These are phyloP conservation scores for Salvia rosmarinus DNA, from an alignment of 257 asterid species.

Conservation along the genomic window DNA sequence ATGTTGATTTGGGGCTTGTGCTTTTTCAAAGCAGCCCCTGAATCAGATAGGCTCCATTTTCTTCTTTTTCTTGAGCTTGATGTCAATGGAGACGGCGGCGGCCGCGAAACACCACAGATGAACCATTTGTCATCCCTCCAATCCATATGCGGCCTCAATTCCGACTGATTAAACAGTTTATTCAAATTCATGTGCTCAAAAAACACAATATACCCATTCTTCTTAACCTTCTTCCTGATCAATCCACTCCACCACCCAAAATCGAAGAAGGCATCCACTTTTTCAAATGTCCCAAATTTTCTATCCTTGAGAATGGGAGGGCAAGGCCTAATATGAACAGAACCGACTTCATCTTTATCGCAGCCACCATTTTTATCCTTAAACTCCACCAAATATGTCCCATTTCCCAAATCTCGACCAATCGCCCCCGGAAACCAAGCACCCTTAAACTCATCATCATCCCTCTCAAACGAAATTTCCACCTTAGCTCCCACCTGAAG, in stretches of 20 bases:
- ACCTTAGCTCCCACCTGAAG: slow-evolving; percentile 52
- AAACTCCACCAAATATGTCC: slow-evolving; percentile 50
- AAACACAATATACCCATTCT: slow-evolving; percentile 48
- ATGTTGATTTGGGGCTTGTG: neutral
- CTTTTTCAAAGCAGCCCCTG: neutral
- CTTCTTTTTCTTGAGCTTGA: neutral
- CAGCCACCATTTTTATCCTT: slow-evolving; percentile 19
- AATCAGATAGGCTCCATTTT: neutral
- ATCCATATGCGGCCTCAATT: slow-evolving; percentile 73
- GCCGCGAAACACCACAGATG: neutral
- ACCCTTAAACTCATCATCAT: slow-evolving; percentile 36
- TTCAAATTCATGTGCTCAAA: slow-evolving; percentile 43
- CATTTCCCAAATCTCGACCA: slow-evolving; percentile 40
- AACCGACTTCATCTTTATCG: slow-evolving; percentile 40
- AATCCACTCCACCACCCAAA: slow-evolving; percentile 68
- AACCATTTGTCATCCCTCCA: slow-evolving; percentile 77
- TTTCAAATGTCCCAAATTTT: slow-evolving; percentile 46
- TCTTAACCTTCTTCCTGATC: slow-evolving; percentile 51
- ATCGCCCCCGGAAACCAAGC: slow-evolving; percentile 65
- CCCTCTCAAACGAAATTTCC: slow-evolving; percentile 55
- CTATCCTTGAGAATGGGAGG: slow-evolving; percentile 57
- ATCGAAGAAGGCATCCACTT: slow-evolving; percentile 61
- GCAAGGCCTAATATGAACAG: slow-evolving; percentile 56
- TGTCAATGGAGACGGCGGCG: neutral
- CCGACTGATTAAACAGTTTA: slow-evolving; percentile 40